Conservation (phyloP, 1,284 basidiomycete species). For the Salmacisia buchloeana region DNA sequence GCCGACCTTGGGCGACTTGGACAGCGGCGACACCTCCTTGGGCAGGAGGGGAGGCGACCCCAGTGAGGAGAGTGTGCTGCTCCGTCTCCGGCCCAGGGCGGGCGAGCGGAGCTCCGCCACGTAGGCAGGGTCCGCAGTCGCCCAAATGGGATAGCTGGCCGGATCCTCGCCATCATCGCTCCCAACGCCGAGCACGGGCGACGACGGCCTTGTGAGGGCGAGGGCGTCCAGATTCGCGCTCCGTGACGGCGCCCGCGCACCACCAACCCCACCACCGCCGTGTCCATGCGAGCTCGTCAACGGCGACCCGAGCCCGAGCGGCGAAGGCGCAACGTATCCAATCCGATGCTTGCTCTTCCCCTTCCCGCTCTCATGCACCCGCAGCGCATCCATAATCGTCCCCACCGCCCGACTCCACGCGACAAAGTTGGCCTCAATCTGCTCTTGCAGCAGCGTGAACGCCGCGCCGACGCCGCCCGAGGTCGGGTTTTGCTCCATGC, state of each 20-base stretch:
- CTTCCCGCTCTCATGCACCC: constrained; percentile 31
- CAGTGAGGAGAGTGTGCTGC: no score
- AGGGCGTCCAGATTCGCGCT: background rate
- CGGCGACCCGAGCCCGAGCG: background rate
- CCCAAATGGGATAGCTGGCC: background rate
- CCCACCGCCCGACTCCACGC: constrained; percentile 30
- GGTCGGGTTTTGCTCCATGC: constrained; percentile 43
- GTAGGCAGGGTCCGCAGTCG: no score
- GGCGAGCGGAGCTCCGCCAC: no score
- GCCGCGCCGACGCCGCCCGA: constrained; percentile 42
- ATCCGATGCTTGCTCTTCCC: constrained; percentile 22
- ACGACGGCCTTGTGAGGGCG: background rate
- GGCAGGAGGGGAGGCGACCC: background rate
- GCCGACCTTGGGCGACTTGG: background rate
- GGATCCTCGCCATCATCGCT: background rate
- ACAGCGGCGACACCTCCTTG: background rate
- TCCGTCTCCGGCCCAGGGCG: no score
- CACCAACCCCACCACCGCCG: no score
- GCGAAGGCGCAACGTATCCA: background rate
- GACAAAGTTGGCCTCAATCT: constrained; percentile 43
- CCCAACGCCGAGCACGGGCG: background rate
- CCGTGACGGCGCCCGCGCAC: background rate
- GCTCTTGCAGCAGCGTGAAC: constrained; percentile 28
- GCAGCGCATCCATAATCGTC: constrained; percentile 25
- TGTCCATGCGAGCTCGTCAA: background rate